Evolutionary conservation across 2,329 filamentous ascomycete genomes (phyloP).

Genomic region (Cercospora sp.): DNA sequence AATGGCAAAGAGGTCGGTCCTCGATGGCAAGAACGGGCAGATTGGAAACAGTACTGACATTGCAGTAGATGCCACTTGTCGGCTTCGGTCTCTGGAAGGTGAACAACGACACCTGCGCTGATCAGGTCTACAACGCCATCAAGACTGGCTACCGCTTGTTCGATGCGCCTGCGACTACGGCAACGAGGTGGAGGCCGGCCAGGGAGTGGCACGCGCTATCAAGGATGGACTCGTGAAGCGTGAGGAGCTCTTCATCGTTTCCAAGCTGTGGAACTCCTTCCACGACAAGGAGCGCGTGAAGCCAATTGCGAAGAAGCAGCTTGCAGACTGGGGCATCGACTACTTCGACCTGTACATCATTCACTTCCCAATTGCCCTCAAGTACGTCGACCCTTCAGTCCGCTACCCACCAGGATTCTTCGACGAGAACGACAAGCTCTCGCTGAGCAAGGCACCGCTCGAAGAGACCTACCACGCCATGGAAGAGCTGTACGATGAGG

Average conservation of each 20-base stretch:
- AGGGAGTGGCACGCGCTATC: slow-evolving; percentile 77
- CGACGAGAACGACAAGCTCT: slow-evolving; percentile 64
- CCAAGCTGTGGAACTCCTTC: slow-evolving; percentile 84
- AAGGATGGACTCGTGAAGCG: slow-evolving; percentile 78
- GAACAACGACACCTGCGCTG: slow-evolving; percentile 68
- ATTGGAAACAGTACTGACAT: not conserved
- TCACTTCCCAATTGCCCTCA: slow-evolving; percentile 82
- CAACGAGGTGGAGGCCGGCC: slow-evolving; percentile 75
- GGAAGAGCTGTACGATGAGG: slow-evolving; percentile 70
- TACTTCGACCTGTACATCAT: slow-evolving; percentile 84
- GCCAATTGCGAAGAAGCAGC: slow-evolving; percentile 73
- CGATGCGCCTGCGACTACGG: slow-evolving; percentile 71
- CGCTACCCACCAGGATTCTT: slow-evolving; percentile 80
- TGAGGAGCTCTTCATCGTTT: slow-evolving; percentile 86
- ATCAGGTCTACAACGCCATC: slow-evolving; percentile 73
- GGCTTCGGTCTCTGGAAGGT: slow-evolving; percentile 86
- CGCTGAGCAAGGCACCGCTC: slow-evolving; percentile 67
- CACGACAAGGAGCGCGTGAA: slow-evolving; percentile 77
- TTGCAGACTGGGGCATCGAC: slow-evolving; percentile 79
- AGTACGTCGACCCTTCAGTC: slow-evolving; percentile 77
- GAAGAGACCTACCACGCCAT: slow-evolving; percentile 82
- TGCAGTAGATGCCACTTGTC: slow-evolving; percentile 66
- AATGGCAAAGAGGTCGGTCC: slow-evolving; percentile 40
- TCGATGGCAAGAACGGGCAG: not conserved
- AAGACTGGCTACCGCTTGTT: slow-evolving; percentile 63